A percentile compares a stretch with the other conserved stretches of the same genome.
phyloP scores from a whole-genome alignment of 345 rosid genomes.

The Salix dunnii region DNA sequence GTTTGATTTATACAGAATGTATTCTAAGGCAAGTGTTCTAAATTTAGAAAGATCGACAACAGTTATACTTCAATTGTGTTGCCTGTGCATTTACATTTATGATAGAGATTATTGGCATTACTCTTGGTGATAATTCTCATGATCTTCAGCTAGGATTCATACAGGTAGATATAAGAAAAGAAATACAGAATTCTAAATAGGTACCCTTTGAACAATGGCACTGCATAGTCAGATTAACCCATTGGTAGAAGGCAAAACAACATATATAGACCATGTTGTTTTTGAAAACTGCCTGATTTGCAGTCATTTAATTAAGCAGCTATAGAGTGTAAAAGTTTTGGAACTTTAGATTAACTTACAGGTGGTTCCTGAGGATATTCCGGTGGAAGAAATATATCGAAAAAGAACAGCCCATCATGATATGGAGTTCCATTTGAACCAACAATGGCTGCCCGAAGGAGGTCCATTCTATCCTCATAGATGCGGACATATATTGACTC shows the following conservation, averaged over 20 bases:
- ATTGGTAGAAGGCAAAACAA: neutral
- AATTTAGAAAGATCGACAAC: no score
- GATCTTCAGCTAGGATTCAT: neutral
- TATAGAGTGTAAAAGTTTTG: neutral
- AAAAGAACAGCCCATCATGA: conserved; percentile 89
- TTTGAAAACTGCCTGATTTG: neutral
- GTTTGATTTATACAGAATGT: no score
- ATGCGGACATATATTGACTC: conserved; percentile 77
- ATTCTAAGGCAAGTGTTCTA: no score
- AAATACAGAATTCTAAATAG: neutral
- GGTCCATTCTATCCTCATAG: conserved; percentile 86
- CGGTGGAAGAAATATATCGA: conserved; percentile 78
- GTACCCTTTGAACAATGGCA: neutral
- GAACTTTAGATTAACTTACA: conserved; percentile 41
- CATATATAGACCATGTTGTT: neutral
- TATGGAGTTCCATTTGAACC: conserved; percentile 92
- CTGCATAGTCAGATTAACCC: neutral
- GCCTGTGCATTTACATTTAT: no score
- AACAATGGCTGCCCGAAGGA: conserved; percentile 71
- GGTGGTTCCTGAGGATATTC: conserved; percentile 90
- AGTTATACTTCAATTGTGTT: no score
- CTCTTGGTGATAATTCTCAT: no score
- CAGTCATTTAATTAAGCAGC: conserved; percentile 2
- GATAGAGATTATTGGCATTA: no score
- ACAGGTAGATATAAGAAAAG: neutral